Evolutionary conservation across 75 land plant species (phyloP), one percentile per base, ranked within the genome.

Genomic region (Pinus tabuliformis): DNA sequence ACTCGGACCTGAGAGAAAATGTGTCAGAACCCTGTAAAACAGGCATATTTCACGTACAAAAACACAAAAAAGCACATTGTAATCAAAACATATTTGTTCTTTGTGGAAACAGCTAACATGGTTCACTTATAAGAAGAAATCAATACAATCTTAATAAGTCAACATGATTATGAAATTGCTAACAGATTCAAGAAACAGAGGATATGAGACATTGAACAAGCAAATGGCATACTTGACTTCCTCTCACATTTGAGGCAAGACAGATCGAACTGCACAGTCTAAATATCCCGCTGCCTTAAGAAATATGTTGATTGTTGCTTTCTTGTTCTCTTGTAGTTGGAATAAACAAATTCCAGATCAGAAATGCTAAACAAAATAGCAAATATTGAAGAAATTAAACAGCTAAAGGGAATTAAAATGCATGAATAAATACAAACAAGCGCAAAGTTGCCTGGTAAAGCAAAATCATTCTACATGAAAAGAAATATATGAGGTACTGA

Each of bases 211-310:
- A 26, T 18, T 71, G 0, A 60, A 42, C 52, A 49, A n/a, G 61
- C 24, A 39, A 42, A 56, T 56, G 13, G 26, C 73, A 57, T 81
- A 94, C 97, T 87, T 91, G 74, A 84, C 65, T 12, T 86, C 90
- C 36, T 78, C 72, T 17, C 92, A 84, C 20, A 89, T 62, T 58
- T 83, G 81, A 57, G 91, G 92, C 59, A 94, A 85, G 81, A 94
- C 91, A 64, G 83, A 63, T 76, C 68, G 78, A 20, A 92, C 73
- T 64, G 95, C 94, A 84, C 83, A 92, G 59, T 92, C 91, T 52
- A 94, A 74, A 75, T 86, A 90, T 70, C 91, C 90, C 14, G 97
- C 94, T 58, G 91, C 95, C 81, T 92, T 94, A n/a, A 94, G 80
- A 64, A 94, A 84, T 70, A 83, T 66, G 73, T 94, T 28, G 36